Base-by-base conservation (phyloP, 306 rosid species). In the Carpinus fangiana region DNA sequence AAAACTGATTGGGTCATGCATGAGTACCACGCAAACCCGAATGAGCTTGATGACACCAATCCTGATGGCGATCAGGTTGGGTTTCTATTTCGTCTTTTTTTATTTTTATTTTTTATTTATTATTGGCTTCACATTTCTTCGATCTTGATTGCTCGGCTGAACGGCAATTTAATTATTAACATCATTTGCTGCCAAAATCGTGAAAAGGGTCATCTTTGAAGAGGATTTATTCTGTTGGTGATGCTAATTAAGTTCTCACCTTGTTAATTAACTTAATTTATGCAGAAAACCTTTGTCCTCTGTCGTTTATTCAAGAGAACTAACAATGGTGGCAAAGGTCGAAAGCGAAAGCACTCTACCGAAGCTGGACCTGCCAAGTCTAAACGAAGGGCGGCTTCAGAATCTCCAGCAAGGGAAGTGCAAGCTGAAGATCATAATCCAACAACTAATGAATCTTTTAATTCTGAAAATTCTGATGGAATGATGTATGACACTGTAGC, bases 1-100 rank as follows among this genome's bases (percentile, higher is more conserved):
- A 86, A 97, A 70, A 92, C 98, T 72, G 68, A 85, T 60, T 95
- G 98, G 98, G 97, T 95, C 45, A 89, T 91, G 90, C 98, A 95
- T 18, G 98, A 95, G 80, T 95, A 95, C 53, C 92, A 97, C 3
- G 72, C 97, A 10, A 87, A 91, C 16, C 84, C 84, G 34, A 31
- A 31, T 2, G 34, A 31, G 34, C 34, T 31, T 67, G 96, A 92
- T 84, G 98, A 98, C 66, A 92, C 93, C 74, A 87, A 86, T 76
- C 98, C 98, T 57, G 96, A 31, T 31, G 34, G 34, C 34, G 34
- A 97, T 47, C 98, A 95, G 98, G 98, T 91, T 3, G 12, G 60
- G 31, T 5, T 14, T 55, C 52, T 48, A 7, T 41, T 7, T 41
- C 45, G 8, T 48, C 52, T 48, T 48, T 31, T 31, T 31, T 31